Evolutionary conservation across 495 filamentous ascomycete species (phyloP).

Genomic region (Emericellopsis terricola): DNA sequence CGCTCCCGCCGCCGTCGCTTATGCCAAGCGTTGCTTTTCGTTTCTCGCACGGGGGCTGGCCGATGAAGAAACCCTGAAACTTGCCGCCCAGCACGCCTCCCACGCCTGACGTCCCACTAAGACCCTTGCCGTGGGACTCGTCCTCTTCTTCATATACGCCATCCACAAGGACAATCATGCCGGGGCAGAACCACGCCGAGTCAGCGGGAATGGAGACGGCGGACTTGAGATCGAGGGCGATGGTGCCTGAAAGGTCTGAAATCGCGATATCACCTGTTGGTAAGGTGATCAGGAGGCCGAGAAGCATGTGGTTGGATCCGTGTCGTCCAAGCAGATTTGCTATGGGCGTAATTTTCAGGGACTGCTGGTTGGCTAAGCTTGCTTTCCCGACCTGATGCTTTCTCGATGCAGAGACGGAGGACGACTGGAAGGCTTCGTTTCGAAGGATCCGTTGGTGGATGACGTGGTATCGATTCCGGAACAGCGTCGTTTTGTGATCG

Average conservation of each 20-base stretch:
- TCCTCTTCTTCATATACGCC: constrained; percentile 90
- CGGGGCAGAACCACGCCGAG: constrained; percentile 78
- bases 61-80: constrained; percentile 77
- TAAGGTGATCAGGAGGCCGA: constrained; percentile 65
- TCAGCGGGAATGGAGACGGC: constrained; percentile 68
- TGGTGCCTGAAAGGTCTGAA: constrained; percentile 72
- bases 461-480: constrained; percentile 76
- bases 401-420: constrained; percentile 37
- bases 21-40: constrained; percentile 62
- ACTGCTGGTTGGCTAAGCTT: constrained; percentile 36
- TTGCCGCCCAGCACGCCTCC: constrained; percentile 77
- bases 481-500: constrained; percentile 65
- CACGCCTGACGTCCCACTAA: constrained; percentile 61
- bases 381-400: constrained; percentile 32
- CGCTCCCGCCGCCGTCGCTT: constrained; percentile 27
- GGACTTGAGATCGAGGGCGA: constrained; percentile 65
- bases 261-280: constrained; percentile 73
- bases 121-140: constrained; percentile 39
- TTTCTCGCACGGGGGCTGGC: constrained; percentile 78
- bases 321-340: constrained; percentile 83
- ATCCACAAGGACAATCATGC: constrained; percentile 89
- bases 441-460: constrained; percentile 80
- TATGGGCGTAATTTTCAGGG: constrained; percentile 82
- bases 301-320: constrained; percentile 67
- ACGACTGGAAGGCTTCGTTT: constrained; percentile 82